Percentiles rank a stretch among this genome's conserved stretches.
Conservation (phyloP, 179 eudicot species). For the Beta corolliflora region DNA sequence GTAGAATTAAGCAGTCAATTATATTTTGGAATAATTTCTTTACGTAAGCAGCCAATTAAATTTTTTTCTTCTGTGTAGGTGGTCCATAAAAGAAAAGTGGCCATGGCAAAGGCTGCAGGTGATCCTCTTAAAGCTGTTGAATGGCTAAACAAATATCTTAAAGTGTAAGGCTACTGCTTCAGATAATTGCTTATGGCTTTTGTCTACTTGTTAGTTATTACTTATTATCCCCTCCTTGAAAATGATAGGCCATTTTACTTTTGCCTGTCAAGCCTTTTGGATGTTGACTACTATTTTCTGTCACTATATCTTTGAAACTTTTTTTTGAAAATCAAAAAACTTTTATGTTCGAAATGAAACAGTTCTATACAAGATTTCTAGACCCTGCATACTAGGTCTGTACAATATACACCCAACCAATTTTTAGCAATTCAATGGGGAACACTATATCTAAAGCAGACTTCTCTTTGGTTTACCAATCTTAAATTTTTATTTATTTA, state of each 20-base stretch:
- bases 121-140: constrained; percentile 74
- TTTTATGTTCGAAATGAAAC: not conserved
- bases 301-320: not conserved
- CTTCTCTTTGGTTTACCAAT: not conserved
- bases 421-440: not conserved
- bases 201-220: not conserved
- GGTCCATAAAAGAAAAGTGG: constrained; percentile 77
- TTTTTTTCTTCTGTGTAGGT: constrained; percentile 42
- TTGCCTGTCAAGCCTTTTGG: not conserved
- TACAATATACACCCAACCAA: not conserved
- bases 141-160: constrained; percentile 72
- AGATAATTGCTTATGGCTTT: not conserved
- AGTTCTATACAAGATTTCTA: not conserved
- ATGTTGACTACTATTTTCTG: not conserved
- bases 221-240: not conserved
- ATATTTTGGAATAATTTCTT: not conserved
- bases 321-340: not conserved
- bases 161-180: constrained; percentile 57
- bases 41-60: not conserved
- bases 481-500: not conserved
- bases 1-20: constrained; percentile 1
- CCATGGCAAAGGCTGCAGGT: constrained; percentile 92
- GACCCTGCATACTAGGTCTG: not conserved
- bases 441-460: not conserved
- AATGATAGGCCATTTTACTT: not conserved